phyloP scores from a whole-genome alignment of 73 alveolate species.

The Paramecium tetraurelia region DNA sequence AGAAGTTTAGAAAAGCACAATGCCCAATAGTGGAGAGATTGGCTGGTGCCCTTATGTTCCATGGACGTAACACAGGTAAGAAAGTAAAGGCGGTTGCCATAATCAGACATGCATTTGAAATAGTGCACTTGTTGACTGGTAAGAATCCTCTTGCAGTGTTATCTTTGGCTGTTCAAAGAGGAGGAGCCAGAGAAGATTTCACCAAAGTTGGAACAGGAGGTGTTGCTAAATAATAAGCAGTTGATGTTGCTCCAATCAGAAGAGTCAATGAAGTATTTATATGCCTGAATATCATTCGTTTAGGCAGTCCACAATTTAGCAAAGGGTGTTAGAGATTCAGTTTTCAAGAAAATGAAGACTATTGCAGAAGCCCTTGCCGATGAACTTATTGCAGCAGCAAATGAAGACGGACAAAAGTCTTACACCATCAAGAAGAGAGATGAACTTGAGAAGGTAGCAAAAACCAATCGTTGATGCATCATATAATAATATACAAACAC shows the following conservation, averaged over 20 bases:
- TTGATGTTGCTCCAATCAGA: constrained; percentile 99
- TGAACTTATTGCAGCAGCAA: constrained; percentile 96
- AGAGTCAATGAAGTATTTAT: constrained; percentile 87
- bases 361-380: constrained; percentile 98
- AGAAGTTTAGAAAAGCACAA: constrained; percentile 96
- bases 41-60: constrained; percentile 93
- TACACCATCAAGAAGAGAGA: constrained; percentile 98
- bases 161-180: constrained; percentile 94
- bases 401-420: constrained; percentile 86
- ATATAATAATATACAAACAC: not conserved
- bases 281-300: not conserved
- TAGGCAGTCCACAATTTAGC: constrained; percentile 94
- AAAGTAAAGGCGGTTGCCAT: constrained; percentile 97
- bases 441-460: constrained; percentile 97
- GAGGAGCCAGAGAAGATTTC: constrained; percentile 99
- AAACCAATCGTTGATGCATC: constrained; percentile 91
- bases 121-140: constrained; percentile 93
- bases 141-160: constrained; percentile 97
- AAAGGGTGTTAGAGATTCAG: constrained; percentile 95
- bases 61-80: constrained; percentile 99
- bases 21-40: constrained; percentile 99
- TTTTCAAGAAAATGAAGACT: constrained; percentile 97
- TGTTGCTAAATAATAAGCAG: constrained; percentile 99
- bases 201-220: constrained; percentile 99
- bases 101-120: constrained; percentile 97